phyloP scores from a whole-genome alignment of 2,329 filamentous ascomycete species.

The Pezicula rhizophila region DNA sequence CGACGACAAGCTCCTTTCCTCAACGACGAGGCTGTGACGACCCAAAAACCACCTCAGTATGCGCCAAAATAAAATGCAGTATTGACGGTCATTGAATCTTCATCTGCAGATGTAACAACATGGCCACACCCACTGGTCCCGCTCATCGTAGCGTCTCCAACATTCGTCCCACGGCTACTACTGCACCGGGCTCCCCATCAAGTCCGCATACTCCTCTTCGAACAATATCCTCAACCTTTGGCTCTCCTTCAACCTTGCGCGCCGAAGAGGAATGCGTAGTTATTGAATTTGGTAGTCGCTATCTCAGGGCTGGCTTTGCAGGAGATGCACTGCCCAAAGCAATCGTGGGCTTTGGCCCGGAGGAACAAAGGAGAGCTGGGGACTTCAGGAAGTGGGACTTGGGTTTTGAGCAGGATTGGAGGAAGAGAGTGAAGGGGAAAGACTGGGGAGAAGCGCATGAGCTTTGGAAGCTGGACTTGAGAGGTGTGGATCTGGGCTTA shows the following conservation, averaged over 20 bases:
- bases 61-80: background rate
- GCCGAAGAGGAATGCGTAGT: conserved; percentile 81
- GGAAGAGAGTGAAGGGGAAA: conserved; percentile 38
- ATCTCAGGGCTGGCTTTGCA: conserved; percentile 77
- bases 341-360: conserved; percentile 64
- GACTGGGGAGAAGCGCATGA: conserved; percentile 62
- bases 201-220: conserved; percentile 55
- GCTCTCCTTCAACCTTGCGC: conserved; percentile 55
- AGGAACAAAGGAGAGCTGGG: conserved; percentile 69
- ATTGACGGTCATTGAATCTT: background rate
- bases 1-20: background rate
- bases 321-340: conserved; percentile 75
- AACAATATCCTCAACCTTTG: conserved; percentile 48
- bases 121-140: conserved; percentile 30
- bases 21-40: background rate
- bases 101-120: conserved; percentile 14
- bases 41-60: too few relatives aligned
- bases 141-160: conserved; percentile 53
- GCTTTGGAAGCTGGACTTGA: conserved; percentile 73
- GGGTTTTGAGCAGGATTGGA: conserved; percentile 43
- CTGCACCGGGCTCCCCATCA: conserved; percentile 27
- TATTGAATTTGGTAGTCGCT: conserved; percentile 75
- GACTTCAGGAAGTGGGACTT: conserved; percentile 71
- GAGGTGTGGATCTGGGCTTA: conserved; percentile 67
- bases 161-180: conserved; percentile 36